A percentile compares a stretch with the other conserved stretches of the same genome.
phyloP scores from a whole-genome alignment of 805 yeast genomes.

The Scheffersomyces lignosus region DNA sequence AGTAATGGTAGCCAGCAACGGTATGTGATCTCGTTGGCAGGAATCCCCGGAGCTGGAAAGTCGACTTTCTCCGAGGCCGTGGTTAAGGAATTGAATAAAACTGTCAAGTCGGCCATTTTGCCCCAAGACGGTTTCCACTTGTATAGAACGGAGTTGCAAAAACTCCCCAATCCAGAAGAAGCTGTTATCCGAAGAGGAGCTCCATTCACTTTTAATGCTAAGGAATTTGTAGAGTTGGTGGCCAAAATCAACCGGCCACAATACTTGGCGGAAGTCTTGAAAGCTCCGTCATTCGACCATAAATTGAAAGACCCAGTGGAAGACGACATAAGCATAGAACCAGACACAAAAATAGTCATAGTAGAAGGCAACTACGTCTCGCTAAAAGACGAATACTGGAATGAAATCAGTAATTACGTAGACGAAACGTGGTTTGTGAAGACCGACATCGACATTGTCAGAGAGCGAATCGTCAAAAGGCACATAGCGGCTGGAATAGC shows the following conservation, averaged over 20 bases:
- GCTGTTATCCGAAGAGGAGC: conserved; percentile 78
- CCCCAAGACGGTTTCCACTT: conserved; percentile 45
- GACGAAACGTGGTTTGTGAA: conserved; percentile 23
- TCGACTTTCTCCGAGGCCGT: conserved; percentile 60
- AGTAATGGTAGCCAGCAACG: too few relatives aligned
- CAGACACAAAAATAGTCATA: conserved; percentile 18
- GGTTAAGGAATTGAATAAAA: conserved; percentile 23
- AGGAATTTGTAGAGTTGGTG: conserved; percentile 10
- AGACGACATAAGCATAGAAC: conserved; percentile 17
- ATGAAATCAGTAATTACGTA: conserved; percentile 12
- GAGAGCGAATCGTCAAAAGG: conserved; percentile 18
- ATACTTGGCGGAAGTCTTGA: conserved; percentile 30
- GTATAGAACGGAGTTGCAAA: conserved; percentile 28
- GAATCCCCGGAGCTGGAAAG: conserved; percentile 87
- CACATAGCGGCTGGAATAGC: conserved; percentile 24
- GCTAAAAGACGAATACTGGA: conserved; percentile 21
- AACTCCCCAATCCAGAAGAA: conserved; percentile 51
- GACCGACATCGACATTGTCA: conserved; percentile 12
- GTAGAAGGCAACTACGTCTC: conserved; percentile 29
- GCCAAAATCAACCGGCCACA: conserved; percentile 3
- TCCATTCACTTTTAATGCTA: conserved; percentile 79
- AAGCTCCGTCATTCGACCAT: conserved; percentile 29
- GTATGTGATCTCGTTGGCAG: conserved; percentile 54
- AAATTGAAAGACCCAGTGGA: conserved; percentile 24
- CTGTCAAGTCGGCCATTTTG: conserved; percentile 20